phyloP scores from a whole-genome alignment of 768 basidiomycete genomes.

The Mycena rebaudengoi region DNA sequence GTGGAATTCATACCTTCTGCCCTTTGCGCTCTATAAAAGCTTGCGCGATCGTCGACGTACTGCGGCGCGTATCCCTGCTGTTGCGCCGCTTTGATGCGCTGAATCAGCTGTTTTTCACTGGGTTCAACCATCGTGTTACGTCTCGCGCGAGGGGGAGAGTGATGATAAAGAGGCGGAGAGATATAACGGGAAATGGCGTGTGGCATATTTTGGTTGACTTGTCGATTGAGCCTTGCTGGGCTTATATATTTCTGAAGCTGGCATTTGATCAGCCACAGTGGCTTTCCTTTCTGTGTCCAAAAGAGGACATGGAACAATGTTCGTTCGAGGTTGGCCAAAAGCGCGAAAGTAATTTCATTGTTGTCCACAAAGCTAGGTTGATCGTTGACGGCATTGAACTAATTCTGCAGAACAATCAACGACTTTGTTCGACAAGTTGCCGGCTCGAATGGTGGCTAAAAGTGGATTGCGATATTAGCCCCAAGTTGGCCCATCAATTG shows the following conservation, averaged over 20 bases:
- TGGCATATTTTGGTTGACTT: slow-evolving; percentile 10
- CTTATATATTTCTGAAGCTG: slow-evolving; percentile 7
- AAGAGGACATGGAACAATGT: slow-evolving; percentile 13
- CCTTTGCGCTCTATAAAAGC: slow-evolving; percentile 18
- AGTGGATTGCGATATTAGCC: too few relatives aligned
- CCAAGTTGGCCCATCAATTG: too few relatives aligned
- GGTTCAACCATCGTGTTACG: slow-evolving; percentile 24
- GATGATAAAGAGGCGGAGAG: background rate
- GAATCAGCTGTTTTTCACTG: slow-evolving; percentile 12
- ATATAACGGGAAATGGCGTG: slow-evolving; percentile 17
- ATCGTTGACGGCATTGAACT: too few relatives aligned
- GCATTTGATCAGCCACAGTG: too few relatives aligned
- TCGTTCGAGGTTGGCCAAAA: too few relatives aligned
- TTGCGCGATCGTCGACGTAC: slow-evolving; percentile 24
- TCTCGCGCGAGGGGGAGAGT: background rate
- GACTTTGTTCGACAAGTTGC: too few relatives aligned
- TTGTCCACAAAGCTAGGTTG: too few relatives aligned
- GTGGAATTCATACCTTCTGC: slow-evolving; percentile 22
- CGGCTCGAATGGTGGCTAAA: too few relatives aligned
- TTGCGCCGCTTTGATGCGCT: slow-evolving; percentile 19
- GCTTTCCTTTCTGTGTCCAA: background rate
- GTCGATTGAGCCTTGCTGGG: background rate
- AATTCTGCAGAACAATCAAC: too few relatives aligned
- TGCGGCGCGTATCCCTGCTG: slow-evolving; percentile 17
- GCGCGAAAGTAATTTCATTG: too few relatives aligned